Conservation (phyloP, 2,329 filamentous ascomycete species). For the Talaromyces rugulosus region DNA sequence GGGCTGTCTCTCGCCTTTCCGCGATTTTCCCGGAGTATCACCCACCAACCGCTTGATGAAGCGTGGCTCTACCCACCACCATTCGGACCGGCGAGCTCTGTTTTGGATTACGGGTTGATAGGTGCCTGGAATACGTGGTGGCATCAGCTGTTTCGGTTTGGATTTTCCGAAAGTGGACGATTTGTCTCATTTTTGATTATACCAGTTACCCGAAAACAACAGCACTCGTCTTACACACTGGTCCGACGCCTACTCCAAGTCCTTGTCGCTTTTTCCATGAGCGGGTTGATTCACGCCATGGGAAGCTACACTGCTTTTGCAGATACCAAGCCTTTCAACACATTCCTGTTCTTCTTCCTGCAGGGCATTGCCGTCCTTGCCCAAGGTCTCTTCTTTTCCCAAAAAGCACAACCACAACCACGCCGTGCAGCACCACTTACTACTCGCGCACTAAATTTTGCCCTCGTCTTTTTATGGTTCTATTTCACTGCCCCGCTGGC, state of each 20-base stretch:
- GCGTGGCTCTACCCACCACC: constrained; percentile 59
- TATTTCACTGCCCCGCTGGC: constrained; percentile 61
- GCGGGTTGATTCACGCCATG: constrained; percentile 58
- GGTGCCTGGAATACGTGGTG: constrained; percentile 85
- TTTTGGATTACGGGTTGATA: constrained; percentile 62
- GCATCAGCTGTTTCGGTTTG: constrained; percentile 84
- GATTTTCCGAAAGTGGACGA: constrained; percentile 36
- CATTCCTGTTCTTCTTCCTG: constrained; percentile 66
- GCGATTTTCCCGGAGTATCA: constrained; percentile 52
- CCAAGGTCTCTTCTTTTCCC: constrained; percentile 46
- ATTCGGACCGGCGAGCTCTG: constrained; percentile 48
- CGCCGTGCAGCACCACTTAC: constrained; percentile 1
- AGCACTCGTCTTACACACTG: not conserved
- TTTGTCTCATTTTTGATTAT: constrained; percentile 24
- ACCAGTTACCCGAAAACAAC: not conserved
- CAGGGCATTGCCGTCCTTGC: constrained; percentile 63
- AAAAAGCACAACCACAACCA: constrained; percentile 36
- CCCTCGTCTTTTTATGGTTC: constrained; percentile 64
- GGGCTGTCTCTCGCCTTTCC: constrained; percentile 48
- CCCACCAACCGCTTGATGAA: constrained; percentile 57
- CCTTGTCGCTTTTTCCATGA: constrained; percentile 30
- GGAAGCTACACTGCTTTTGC: constrained; percentile 67
- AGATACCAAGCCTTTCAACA: constrained; percentile 50
- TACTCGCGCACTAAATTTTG: constrained; percentile 55
- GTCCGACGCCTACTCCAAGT: constrained; percentile 21